These are phyloP conservation scores for Salvia miltiorrhiza DNA, from an alignment of 257 asterid species.

Conservation along the genomic window DNA sequence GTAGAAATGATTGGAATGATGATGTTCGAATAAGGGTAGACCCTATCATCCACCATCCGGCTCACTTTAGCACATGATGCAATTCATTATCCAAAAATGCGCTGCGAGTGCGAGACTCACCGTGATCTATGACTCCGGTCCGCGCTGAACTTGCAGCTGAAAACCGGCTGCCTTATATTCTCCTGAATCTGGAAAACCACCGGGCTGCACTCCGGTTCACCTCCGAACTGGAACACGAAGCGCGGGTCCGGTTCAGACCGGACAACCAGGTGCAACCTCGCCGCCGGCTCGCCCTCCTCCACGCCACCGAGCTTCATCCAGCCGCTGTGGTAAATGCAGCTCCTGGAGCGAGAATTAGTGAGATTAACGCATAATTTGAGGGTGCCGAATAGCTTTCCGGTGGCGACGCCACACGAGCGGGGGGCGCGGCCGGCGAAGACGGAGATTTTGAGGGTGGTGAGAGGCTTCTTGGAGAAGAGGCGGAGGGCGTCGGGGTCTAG, in stretches of 20 bases:
- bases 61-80: too few species aligned
- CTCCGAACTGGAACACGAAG: conserved; percentile 84
- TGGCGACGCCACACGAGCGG: too few species aligned
- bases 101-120: conserved; percentile 42
- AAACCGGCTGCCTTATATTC: conserved; percentile 82
- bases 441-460: too few species aligned
- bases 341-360: too few species aligned
- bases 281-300: too few species aligned
- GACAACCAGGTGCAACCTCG: conserved; percentile 47
- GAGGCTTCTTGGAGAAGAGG: too few species aligned
- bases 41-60: neutral
- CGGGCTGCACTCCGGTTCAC: conserved; percentile 93
- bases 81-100: conserved; percentile 26
- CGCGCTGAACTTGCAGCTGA: conserved; percentile 86
- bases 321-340: too few species aligned
- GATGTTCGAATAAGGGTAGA: neutral
- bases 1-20: neutral
- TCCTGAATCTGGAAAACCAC: conserved; percentile 84
- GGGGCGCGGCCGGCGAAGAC: too few species aligned
- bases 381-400: too few species aligned
- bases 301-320: too few species aligned
- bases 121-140: conserved; percentile 73
- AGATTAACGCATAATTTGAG: too few species aligned
- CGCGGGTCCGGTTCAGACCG: conserved; percentile 89
- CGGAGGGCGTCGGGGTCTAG: too few species aligned